Evolutionary conservation across 2,329 filamentous ascomycete species (phyloP).

Genomic region (Monascus ruber): DNA sequence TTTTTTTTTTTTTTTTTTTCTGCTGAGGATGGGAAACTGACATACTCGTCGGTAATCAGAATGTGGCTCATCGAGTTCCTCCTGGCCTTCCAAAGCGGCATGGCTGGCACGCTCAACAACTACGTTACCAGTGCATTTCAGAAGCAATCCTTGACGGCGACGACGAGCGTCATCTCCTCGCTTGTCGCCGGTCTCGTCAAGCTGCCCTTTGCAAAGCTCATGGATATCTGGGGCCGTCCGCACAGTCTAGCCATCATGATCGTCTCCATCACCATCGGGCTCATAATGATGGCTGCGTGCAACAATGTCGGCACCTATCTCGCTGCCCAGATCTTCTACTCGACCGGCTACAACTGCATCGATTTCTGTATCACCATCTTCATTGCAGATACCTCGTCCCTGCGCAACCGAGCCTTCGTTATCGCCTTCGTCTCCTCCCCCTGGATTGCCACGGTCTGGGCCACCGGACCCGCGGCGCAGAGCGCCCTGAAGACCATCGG

Average conservation of each 20-base stretch:
- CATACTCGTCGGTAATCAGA: slow-evolving; percentile 4
- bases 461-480: slow-evolving; percentile 40
- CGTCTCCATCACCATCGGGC: slow-evolving; percentile 30
- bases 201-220: slow-evolving; percentile 48
- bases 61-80: slow-evolving; percentile 30
- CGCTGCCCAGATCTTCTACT: slow-evolving; percentile 25
- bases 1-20: too few species aligned
- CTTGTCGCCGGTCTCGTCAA: slow-evolving; percentile 46
- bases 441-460: slow-evolving; percentile 46
- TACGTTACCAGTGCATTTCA: slow-evolving; percentile 42
- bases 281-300: slow-evolving; percentile 51
- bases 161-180: slow-evolving; percentile 41
- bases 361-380: slow-evolving; percentile 45
- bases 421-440: slow-evolving; percentile 47
- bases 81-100: slow-evolving; percentile 20
- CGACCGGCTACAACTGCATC: slow-evolving; percentile 43
- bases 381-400: slow-evolving; percentile 47
- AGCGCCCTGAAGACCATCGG: slow-evolving; percentile 37
- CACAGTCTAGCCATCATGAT: slow-evolving; percentile 41
- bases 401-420: slow-evolving; percentile 47
- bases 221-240: slow-evolving; percentile 51
- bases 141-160: slow-evolving; percentile 41
- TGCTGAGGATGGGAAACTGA: not conserved
- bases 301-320: slow-evolving; percentile 45
- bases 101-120: slow-evolving; percentile 29